phyloP scores from a whole-genome alignment of 2,329 filamentous ascomycete genomes.

The Paecilomyces sp. region DNA sequence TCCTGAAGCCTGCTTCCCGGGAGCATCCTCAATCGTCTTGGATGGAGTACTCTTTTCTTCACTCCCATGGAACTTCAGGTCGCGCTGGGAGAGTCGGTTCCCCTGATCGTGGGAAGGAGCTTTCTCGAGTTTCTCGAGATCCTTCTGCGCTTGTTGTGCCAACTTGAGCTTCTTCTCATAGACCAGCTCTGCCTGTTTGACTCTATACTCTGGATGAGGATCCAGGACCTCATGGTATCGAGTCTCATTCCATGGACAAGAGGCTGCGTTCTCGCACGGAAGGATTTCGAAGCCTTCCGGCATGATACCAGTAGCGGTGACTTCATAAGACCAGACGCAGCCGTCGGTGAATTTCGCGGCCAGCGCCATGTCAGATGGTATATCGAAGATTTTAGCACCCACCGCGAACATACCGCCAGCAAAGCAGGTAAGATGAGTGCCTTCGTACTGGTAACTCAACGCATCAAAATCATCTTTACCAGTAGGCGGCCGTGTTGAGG shows the following conservation, averaged over 20 bases:
- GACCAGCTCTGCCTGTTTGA: slow-evolving; percentile 15
- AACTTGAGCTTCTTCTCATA: slow-evolving; percentile 12
- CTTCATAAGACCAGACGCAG: slow-evolving; percentile 57
- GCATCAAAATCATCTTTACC: slow-evolving; percentile 8
- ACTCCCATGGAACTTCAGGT: background rate
- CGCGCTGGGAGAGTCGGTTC: background rate
- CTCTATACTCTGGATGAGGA: slow-evolving; percentile 22
- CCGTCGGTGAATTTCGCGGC: slow-evolving; percentile 52
- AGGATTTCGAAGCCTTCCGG: slow-evolving; percentile 51
- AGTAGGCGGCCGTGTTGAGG: slow-evolving; percentile 13
- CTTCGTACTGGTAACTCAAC: slow-evolving; percentile 40
- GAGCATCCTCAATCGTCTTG: slow-evolving; percentile 1
- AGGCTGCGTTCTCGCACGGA: slow-evolving; percentile 37
- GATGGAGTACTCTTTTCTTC: slow-evolving; percentile 4
- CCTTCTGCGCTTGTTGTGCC: background rate
- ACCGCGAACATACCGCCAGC: slow-evolving; percentile 57
- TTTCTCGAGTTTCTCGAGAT: slow-evolving; percentile 1
- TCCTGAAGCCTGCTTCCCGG: background rate
- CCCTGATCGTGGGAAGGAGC: background rate
- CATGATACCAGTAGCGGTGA: slow-evolving; percentile 53
- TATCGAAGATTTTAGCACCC: slow-evolving; percentile 50
- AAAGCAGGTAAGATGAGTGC: slow-evolving; percentile 54
- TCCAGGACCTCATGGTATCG: slow-evolving; percentile 41
- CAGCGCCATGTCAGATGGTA: slow-evolving; percentile 48
- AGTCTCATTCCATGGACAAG: slow-evolving; percentile 49